Conservation (phyloP, 805 yeast genomes). For the Priceomyces castillae region DNA sequence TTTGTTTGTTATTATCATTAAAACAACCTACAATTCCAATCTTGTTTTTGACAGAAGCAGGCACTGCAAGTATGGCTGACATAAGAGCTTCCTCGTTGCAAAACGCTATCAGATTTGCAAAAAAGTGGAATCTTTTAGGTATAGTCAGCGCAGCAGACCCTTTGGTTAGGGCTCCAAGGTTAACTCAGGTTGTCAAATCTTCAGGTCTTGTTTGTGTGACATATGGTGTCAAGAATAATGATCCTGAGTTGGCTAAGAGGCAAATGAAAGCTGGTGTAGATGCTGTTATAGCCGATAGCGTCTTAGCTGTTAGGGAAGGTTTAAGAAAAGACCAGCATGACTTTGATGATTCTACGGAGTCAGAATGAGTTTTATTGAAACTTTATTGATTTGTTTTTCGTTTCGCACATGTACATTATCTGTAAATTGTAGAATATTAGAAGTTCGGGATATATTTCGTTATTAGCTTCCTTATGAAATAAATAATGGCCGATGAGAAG, state of each 20-base stretch:
- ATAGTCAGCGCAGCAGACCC: slow-evolving; percentile 88
- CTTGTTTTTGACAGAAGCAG: slow-evolving; percentile 84
- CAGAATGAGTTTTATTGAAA: slow-evolving; percentile 3
- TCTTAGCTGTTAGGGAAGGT: slow-evolving; percentile 87
- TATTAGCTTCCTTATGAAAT: neutral
- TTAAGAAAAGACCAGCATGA: slow-evolving; percentile 41
- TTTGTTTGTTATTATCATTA: slow-evolving; percentile 77
- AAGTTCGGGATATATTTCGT: neutral
- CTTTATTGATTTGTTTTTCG: neutral
- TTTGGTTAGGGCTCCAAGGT: slow-evolving; percentile 82
- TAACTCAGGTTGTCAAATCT: slow-evolving; percentile 86
- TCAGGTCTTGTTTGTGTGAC: slow-evolving; percentile 92
- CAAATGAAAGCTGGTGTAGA: slow-evolving; percentile 95
- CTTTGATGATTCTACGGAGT: slow-evolving; percentile 14
- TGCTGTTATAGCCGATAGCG: slow-evolving; percentile 97
- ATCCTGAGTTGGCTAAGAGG: slow-evolving; percentile 75
- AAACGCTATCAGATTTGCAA: slow-evolving; percentile 86
- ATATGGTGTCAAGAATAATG: slow-evolving; percentile 81
- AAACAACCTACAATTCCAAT: slow-evolving; percentile 95
- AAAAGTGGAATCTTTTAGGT: slow-evolving; percentile 87
- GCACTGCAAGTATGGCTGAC: slow-evolving; percentile 85
- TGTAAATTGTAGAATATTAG: neutral
- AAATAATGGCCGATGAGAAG: slow-evolving; percentile 4
- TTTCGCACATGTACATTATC: slow-evolving; percentile 1
- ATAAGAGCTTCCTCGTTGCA: slow-evolving; percentile 83